Evolutionary conservation across 306 rosid species (phyloP).

Genomic region (Bauhinia variegata): DNA sequence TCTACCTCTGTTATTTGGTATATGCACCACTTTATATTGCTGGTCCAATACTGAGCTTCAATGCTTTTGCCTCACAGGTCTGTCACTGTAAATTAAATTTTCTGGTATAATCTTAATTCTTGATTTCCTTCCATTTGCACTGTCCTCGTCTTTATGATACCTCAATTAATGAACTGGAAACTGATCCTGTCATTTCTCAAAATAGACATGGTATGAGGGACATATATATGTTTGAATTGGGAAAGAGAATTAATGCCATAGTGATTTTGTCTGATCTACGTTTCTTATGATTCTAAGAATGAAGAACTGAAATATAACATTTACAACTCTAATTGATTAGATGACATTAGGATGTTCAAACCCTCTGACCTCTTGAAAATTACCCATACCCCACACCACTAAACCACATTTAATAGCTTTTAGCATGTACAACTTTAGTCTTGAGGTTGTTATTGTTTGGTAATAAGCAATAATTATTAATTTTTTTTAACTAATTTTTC

Average conservation of each 20-base stretch:
- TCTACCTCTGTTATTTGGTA: constrained; percentile 80
- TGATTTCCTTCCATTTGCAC: constrained; percentile 17
- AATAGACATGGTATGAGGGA: constrained; percentile 24
- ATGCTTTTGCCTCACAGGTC: constrained; percentile 96
- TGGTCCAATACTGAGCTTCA: constrained; percentile 92
- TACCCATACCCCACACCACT: no score
- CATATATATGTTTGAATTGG: constrained; percentile 1
- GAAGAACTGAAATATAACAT: background rate
- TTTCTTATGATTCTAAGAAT: background rate
- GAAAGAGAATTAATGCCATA: background rate
- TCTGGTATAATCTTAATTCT: constrained; percentile 20
- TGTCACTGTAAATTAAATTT: constrained; percentile 34
- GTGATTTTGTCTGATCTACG: background rate
- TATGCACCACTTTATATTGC: constrained; percentile 93
- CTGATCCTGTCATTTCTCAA: constrained; percentile 26
- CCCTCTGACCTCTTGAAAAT: no score
- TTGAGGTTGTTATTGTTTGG: background rate
- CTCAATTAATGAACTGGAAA: constrained; percentile 18
- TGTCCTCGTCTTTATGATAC: constrained; percentile 29
- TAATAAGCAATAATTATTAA: no score
- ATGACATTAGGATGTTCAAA: no score
- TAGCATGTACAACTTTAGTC: background rate
- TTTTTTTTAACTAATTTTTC: background rate
- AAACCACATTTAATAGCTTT: no score
- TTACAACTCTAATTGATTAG: no score